Conservation (phyloP, 2,329 filamentous ascomycete genomes). For the Aspergillus japonicus region DNA sequence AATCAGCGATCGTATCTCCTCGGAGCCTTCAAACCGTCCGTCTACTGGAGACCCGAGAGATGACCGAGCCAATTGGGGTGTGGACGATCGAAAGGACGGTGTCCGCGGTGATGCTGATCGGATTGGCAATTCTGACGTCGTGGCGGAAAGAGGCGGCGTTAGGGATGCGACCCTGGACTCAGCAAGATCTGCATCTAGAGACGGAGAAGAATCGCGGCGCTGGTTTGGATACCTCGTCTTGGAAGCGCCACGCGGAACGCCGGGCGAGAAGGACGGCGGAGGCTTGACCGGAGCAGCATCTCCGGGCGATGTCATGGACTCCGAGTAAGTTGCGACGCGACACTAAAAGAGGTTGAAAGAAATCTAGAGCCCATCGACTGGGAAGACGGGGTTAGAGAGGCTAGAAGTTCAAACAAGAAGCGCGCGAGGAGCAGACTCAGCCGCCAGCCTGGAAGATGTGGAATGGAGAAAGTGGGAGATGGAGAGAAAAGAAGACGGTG, state of each 20-base stretch:
- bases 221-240: constrained; percentile 57
- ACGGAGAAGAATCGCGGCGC: constrained; percentile 51
- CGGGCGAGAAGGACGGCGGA: constrained; percentile 67
- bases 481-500: constrained; percentile 6
- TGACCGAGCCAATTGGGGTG: constrained; percentile 48
- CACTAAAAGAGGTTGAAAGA: constrained; percentile 17
- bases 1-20: constrained; percentile 65
- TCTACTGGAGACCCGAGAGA: constrained; percentile 50
- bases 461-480: not conserved
- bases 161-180: constrained; percentile 58
- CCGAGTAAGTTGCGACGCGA: constrained; percentile 29
- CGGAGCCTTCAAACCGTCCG: constrained; percentile 52
- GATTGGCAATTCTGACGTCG: constrained; percentile 66
- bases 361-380: constrained; percentile 33
- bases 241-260: constrained; percentile 59
- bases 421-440: not conserved
- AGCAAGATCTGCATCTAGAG: constrained; percentile 44
- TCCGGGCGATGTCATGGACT: constrained; percentile 67
- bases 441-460: not conserved
- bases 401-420: not conserved
- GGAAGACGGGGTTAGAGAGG: not conserved
- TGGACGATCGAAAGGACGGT: constrained; percentile 58
- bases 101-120: constrained; percentile 67
- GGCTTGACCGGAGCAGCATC: constrained; percentile 66
- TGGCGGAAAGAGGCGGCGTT: constrained; percentile 55